These are phyloP conservation scores for Suillus luteus DNA, from an alignment of 768 basidiomycete species.

Conservation along the genomic window DNA sequence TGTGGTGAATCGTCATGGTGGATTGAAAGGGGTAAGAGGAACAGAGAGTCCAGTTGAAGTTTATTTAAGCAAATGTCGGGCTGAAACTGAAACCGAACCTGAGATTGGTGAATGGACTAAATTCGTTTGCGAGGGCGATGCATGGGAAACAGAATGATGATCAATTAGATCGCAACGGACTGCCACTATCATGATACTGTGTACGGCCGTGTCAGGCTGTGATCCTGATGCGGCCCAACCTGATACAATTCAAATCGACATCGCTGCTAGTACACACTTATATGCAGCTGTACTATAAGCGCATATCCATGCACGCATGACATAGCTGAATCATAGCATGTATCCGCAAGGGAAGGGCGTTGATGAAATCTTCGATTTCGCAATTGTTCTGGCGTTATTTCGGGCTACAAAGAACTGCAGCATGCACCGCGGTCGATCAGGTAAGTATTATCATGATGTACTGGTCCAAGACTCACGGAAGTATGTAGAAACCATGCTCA, in stretches of 20 bases:
- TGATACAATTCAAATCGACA: background rate
- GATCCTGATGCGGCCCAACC: background rate
- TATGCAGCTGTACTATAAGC: background rate
- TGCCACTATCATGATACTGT: background rate
- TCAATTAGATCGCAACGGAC: background rate
- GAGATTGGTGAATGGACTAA: background rate
- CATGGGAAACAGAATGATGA: background rate
- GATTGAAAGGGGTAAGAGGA: background rate
- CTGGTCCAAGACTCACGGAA: background rate
- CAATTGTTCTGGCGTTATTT: background rate
- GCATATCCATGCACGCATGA: background rate
- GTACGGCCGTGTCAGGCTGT: background rate
- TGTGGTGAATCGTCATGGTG: constrained; percentile 17
- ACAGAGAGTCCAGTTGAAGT: background rate
- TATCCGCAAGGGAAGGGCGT: constrained; percentile 7
- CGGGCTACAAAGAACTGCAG: constrained; percentile 7
- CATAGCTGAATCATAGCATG: background rate
- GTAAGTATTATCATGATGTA: background rate
- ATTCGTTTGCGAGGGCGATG: background rate
- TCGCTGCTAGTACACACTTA: background rate
- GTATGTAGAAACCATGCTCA: constrained; percentile 24
- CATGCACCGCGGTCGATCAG: background rate
- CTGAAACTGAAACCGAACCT: background rate
- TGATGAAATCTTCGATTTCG: background rate
- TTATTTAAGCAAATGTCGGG: background rate